Evolutionary conservation across 805 yeast species (phyloP).

Genomic region (Teunomyces stri): DNA sequence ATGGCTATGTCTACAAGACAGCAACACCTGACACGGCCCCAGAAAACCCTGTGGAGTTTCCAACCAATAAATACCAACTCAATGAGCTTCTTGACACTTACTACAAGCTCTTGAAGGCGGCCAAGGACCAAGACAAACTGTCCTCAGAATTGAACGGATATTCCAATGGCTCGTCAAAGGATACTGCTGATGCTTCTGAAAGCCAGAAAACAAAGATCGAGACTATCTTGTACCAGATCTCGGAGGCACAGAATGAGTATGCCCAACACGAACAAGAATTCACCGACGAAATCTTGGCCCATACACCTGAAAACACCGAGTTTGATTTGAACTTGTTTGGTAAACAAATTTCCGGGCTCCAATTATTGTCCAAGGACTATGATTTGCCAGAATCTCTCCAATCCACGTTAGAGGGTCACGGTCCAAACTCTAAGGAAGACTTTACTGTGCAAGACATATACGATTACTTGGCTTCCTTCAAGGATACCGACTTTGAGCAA

Average conservation of each 20-base stretch:
- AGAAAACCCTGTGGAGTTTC: slow-evolving; percentile 8
- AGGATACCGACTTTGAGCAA: slow-evolving; percentile 20
- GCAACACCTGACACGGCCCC: neutral
- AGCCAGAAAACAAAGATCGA: slow-evolving; percentile 28
- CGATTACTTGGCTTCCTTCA: slow-evolving; percentile 5
- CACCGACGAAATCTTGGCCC: slow-evolving; percentile 15
- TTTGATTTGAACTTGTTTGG: slow-evolving; percentile 47
- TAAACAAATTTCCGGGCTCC: slow-evolving; percentile 62
- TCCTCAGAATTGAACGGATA: slow-evolving; percentile 3
- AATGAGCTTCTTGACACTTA: slow-evolving; percentile 26
- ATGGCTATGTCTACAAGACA: slow-evolving; percentile 2
- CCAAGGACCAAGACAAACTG: slow-evolving; percentile 13
- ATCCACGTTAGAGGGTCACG: slow-evolving; percentile 24
- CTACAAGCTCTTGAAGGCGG: slow-evolving; percentile 16
- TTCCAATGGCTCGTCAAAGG: slow-evolving; percentile 1
- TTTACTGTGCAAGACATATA: slow-evolving; percentile 2
- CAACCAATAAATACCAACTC: slow-evolving; percentile 26
- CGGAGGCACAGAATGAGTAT: slow-evolving; percentile 24
- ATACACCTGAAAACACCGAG: slow-evolving; percentile 7
- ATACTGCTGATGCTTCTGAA: slow-evolving; percentile 22
- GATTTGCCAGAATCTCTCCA: slow-evolving; percentile 59
- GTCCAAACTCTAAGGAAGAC: slow-evolving; percentile 4
- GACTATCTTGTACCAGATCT: slow-evolving; percentile 24
- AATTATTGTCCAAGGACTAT: slow-evolving; percentile 61
- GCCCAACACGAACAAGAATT: slow-evolving; percentile 20